Base-by-base conservation (phyloP, 1,139 yeast species). In the Pichia sp. region DNA sequence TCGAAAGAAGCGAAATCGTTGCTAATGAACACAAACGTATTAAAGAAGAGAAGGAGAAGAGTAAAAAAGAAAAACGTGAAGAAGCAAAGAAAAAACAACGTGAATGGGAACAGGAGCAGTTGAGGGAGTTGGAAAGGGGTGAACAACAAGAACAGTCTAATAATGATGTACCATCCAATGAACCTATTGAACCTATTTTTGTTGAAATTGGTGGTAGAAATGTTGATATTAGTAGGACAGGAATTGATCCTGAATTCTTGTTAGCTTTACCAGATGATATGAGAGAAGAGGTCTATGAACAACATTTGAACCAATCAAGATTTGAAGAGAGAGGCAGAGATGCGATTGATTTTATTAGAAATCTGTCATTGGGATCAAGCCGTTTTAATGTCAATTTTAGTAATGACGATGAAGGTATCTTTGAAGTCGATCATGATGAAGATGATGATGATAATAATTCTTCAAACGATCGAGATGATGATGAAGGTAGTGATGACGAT, bases 261-360 rank as follows among this genome's bases (percentile, higher is more conserved):
- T 86, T 84, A 57, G 97, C 96, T 0, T 72, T 90, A 37, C 97
- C 97, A 0, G 96, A 86, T 44, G 95, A 87, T 47, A 86, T 90
- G 86, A 73, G 96, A 46, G 95, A 89, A 56, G 97, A 90, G 60
- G 97, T 89, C 0, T 81, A 88, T 60, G 81, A 94, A 0, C 95
- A 89, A 58, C 96, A 89, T 62, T 72, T 89, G 5, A 72, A 92
- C 42, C 95, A 88, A 55, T 46, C 66, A 26, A 43, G 52, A 37
- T n/a, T 46, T 28, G 50, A 50, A 43, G 43, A 42, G 42, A 60
- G 82, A 46, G 79, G 74, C 57, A 83, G 70, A 56, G 73, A 75
- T 0, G 70, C 76, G 56, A 75, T 78, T 2, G 58, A 78, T 38
- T 45, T 43, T 25, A 44, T 50, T 4, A 47, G 53, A 44, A 42